Percentiles rank a stretch among this genome's conserved stretches.
Conservation (phyloP, 2,329 filamentous ascomycete species). For the Monosporascus ibericus region DNA sequence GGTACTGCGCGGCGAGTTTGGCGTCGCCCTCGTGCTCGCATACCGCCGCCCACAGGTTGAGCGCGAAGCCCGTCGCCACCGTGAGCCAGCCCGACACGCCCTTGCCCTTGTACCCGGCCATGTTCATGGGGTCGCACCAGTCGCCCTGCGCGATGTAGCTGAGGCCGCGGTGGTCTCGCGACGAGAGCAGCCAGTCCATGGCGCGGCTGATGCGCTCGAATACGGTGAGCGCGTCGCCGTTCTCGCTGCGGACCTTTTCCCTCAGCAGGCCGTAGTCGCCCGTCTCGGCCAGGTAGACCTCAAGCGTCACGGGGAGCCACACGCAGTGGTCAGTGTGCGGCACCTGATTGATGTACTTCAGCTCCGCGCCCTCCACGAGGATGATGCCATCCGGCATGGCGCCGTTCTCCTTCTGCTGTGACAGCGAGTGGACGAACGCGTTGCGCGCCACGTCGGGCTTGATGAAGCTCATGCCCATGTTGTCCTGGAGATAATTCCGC, state of each 20-base stretch:
- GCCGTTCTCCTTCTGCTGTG: conserved; percentile 48
- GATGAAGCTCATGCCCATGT: conserved; percentile 56
- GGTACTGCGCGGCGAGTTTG: conserved; percentile 38
- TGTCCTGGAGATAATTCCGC: conserved; percentile 53
- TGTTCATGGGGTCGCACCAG: conserved; percentile 58
- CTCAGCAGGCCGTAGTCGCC: conserved; percentile 45
- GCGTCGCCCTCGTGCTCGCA: conserved; percentile 38
- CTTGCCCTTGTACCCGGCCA: conserved; percentile 53
- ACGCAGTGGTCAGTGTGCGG: conserved; percentile 55
- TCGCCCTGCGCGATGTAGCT: conserved; percentile 54
- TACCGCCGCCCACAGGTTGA: conserved; percentile 47
- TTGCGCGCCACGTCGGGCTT: conserved; percentile 41
- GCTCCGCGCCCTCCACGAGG: conserved; percentile 45
- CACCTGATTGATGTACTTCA: conserved; percentile 57
- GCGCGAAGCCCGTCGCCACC: conserved; percentile 46
- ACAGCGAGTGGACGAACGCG: conserved; percentile 42
- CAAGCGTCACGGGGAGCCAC: conserved; percentile 49
- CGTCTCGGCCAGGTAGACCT: conserved; percentile 50
- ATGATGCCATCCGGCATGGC: conserved; percentile 54
- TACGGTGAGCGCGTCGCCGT: conserved; percentile 42
- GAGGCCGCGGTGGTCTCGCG: conserved; percentile 46
- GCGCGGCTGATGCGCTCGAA: conserved; percentile 50
- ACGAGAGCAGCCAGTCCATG: conserved; percentile 49
- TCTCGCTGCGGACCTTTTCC: conserved; percentile 33
- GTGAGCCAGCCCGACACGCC: conserved; percentile 55